Evolutionary conservation across 2,329 filamentous ascomycete species (phyloP), one percentile per base, ranked within the genome.

Genomic region (Xylogone sp.): DNA sequence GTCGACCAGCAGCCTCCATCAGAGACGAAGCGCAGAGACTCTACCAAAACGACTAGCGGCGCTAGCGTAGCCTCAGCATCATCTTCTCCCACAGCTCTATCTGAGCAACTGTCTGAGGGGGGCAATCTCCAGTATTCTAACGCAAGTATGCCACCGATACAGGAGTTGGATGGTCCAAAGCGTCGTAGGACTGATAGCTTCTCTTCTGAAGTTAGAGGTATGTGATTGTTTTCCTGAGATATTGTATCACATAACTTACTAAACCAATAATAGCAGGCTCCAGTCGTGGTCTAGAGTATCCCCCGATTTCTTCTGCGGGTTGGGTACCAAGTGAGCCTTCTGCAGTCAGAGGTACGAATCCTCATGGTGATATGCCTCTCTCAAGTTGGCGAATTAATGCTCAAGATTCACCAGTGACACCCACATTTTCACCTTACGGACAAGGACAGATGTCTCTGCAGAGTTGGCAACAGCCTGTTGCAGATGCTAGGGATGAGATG

Each of bases 1-100:
- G 92, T 97, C 20, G 91, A 96, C 58, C 88, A 91, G 66, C 79
- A 83, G 59, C 82, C 80, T 21, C 76, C 78, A 9, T 54, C 68
- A 24, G 65, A 72, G 43, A 72, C 79, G 21, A 60, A 69, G 19
- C 70, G 72, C 21, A 56, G 58, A 56, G 58, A 52, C 50, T 70
- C 73, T 39, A 27, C 5, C 24, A 78, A 75, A 56, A 69, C 56
- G 47, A 60, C 60, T 21, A 62, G 59, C 48, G 62, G 60, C 19
- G 58, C 58, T 34, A 63, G 60, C 39, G 56, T 55, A 53, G 63
- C 67, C 18, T 79, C 78, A 4, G 66, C 74, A 42, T 75, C 76
- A 18, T 75, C 75, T 4, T 79, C 78, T 16, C 75, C 79, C 22
- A 70, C 73, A 18, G 69, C 73, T 52, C 64, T 73, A 46, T 67